Base-by-base conservation (phyloP, 2,329 filamentous ascomycete species). In the Phyllosticta citriasiana region DNA sequence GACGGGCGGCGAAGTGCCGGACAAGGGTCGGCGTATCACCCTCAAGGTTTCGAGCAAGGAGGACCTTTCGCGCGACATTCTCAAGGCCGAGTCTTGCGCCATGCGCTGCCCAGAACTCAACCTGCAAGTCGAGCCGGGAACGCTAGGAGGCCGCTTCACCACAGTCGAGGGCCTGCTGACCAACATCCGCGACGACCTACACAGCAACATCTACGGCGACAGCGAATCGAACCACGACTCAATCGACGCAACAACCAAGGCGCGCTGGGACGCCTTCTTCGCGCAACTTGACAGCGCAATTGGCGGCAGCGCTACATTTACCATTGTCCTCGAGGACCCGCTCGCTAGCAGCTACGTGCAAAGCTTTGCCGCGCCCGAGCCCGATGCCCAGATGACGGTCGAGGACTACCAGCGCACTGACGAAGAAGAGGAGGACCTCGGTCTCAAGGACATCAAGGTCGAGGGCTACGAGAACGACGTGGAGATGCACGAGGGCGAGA, bases 341-440 rank as follows among this genome's bases (percentile, higher is more conserved):
- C 79, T 97, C 65, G 94, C 92, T 10, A 89, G 89, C 73, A 96
- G 91, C 70, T 99, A 96, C 71, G 88, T 99, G 54, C 94, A 99
- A 77, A 90, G 92, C 69, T 81, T 96, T 63, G 84, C 80, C 57
- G 88, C 85, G 4, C 85, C 91, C 25, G 88, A 91, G 66, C 87
- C 88, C 1, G 94, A 99, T 70, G 87, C 87, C 16, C 88, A 94
- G 75, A 88, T 99, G 71, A 85, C 82, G 62, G 81, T 84, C 2
- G 89, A 90, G 76, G 88, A 89, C 30, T 99, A 99, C 73, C 84
- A 88, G 63, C 83, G 94, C 63, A 96, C 93, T 0, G 85, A 88
- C 0, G 89, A 97, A 73, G 94, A 99, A 71, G 90, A 96, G 76
- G 94, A 99, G 69, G 90, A 97, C 63, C 78, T 99, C 10, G 94